Base-by-base conservation (phyloP, 352 stramenopile genomes). In the Phytophthora aleatoria region DNA sequence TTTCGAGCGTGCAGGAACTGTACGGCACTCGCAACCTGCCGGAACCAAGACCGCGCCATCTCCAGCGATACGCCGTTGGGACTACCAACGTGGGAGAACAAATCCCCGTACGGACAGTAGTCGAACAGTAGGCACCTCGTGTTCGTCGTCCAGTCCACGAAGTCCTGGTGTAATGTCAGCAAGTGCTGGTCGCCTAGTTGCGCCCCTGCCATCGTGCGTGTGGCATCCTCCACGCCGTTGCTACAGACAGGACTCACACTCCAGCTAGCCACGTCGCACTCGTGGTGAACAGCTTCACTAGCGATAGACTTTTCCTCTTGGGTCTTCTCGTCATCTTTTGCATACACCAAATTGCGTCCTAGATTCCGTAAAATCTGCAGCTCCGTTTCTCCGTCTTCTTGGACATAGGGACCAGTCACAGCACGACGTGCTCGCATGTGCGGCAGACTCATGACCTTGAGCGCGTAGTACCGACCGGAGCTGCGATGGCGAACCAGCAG, bases 371-470 rank as follows among this genome's bases (percentile, higher is more conserved):
- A 67, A 11, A 83, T 71, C 27, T 68, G 65, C 16, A 85, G 65
- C 60, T 87, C 79, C 5, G 43, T 57, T 56, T 71, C 56, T 12
- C 79, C 79, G 58, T 87, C 72, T 47, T 87, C 79, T 38, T 69
- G 63, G 16, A 87, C 76, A 16, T 57, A 52, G 2, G 69, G 64
- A 3, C 79, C 79, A 10, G 68, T 68, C 33, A 88, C 65, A 2
- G 77, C 79, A 9, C 71, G 79, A 8, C 63, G 76, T 12, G 69
- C 67, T 24, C 57, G 45, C 71, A 90, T 79, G 66, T 89, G 79
- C 38, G 77, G 58, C 33, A 85, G 52, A 54, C 81, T 89, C 81
- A 90, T 90, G 61, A 81, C 72, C 50, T 90, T 90, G 35, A 90
- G 65, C 49, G 81, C 81, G 49, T 79, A 85, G 26, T 76, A 57